Base-by-base conservation (phyloP, 2,329 filamentous ascomycete species). In the Aspergillus flavus region DNA sequence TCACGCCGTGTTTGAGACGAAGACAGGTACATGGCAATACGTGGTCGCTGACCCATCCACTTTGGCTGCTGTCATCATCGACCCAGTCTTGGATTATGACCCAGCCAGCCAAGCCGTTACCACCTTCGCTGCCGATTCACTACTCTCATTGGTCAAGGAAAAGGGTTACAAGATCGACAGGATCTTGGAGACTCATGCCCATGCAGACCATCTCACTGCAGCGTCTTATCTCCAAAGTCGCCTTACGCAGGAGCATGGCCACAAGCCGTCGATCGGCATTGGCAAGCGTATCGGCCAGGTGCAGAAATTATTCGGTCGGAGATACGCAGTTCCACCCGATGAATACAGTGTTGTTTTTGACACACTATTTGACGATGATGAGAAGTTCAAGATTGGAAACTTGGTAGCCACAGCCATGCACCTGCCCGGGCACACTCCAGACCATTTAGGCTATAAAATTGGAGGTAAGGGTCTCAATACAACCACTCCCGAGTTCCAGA, bases 391-490 rank as follows among this genome's bases (percentile, higher is more conserved):
- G 0, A 79, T 90, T 56, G 87, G 87, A 0, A 59, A 72, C 0
- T 32, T 89, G 19, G 71, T 66, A 1, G 85, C 76, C 2, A 77
- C 72, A 6, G 86, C 82, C 1, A 73, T 89, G 0, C 86, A 89
- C 68, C 80, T 90, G 0, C 87, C 87, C 0, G 87, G 87, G 0
- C 87, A 89, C 66, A 89, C 87, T 0, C 86, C 87, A 0, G 87
- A 89, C 66, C 86, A 89, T 62, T 67, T 89, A 11, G 87, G 87
- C 0, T 90, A 90, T 66, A 76, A 76, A 43, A 83, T 89, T 61
- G 86, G 85, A 70, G 72, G 74, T 73, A 67, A 58, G 66, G 26
- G 14, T 11, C 12, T 5, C 19, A 43, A 16, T 4, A 57, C 21
- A 30, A 16, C 12, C 11, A 10, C 14, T 16, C 36, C 14, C 16